These are phyloP conservation scores for Alternaria conjuncta DNA, from an alignment of 2,329 filamentous ascomycete species.

Conservation along the genomic window DNA sequence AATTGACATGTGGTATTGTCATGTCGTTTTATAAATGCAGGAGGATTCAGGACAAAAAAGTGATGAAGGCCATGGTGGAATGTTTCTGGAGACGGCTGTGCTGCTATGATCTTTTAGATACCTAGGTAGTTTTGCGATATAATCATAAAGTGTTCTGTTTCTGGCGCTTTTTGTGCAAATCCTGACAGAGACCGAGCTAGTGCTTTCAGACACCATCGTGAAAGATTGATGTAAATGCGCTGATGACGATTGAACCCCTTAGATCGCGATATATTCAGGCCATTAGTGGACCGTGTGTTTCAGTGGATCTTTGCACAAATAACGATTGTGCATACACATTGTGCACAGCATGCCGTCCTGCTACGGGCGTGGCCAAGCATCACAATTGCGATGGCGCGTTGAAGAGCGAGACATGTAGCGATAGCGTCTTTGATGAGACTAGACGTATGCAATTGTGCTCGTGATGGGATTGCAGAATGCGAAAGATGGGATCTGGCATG, in stretches of 20 bases:
- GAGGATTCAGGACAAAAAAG: neutral
- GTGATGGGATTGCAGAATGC: neutral
- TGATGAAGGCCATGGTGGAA: neutral
- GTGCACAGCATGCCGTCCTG: neutral
- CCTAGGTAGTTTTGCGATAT: neutral
- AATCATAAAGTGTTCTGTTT: neutral
- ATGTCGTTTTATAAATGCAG: neutral
- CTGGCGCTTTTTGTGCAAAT: neutral
- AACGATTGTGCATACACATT: neutral
- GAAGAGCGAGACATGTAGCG: neutral
- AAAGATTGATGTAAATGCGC: neutral
- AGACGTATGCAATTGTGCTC: neutral
- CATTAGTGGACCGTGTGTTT: neutral
- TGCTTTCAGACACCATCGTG: neutral
- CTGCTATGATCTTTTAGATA: neutral
- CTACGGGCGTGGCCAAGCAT: no score
- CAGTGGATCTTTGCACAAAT: neutral
- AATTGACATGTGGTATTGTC: neutral
- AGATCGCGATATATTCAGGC: neutral
- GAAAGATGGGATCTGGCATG: neutral
- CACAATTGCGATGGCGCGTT: neutral
- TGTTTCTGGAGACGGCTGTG: fast-evolving
- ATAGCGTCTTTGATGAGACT: neutral
- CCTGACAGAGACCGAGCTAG: neutral
- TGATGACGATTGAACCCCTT: neutral